Conservation (phyloP, 805 yeast genomes). For the Wickerhamomyces hampshirensis region DNA sequence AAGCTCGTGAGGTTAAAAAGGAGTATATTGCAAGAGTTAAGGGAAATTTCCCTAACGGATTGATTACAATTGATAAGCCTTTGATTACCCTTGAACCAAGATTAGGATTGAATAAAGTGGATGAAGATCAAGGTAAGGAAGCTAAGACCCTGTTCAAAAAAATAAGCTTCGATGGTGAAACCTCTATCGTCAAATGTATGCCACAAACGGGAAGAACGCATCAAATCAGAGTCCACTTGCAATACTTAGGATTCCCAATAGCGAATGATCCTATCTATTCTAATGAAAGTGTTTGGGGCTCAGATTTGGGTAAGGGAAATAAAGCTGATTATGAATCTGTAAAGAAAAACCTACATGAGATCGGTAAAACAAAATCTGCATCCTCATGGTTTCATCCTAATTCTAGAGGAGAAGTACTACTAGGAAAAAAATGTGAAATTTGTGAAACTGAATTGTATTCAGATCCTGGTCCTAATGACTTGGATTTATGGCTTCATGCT, state of each 20-base stretch:
- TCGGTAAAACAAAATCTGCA: slow-evolving; percentile 69
- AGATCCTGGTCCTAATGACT: slow-evolving; percentile 86
- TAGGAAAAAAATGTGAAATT: slow-evolving; percentile 52
- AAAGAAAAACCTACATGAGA: slow-evolving; percentile 43
- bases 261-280: slow-evolving; percentile 92
- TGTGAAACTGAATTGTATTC: slow-evolving; percentile 72
- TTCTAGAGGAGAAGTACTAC: slow-evolving; percentile 57
- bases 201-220: slow-evolving; percentile 95
- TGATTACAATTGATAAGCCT: slow-evolving; percentile 59
- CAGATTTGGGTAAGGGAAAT: slow-evolving; percentile 57
- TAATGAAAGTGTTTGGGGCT: slow-evolving; percentile 77
- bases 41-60: slow-evolving; percentile 75
- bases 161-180: slow-evolving; percentile 24
- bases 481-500: slow-evolving; percentile 91
- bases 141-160: slow-evolving; percentile 63
- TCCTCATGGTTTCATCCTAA: slow-evolving; percentile 21
- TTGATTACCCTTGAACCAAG: slow-evolving; percentile 69
- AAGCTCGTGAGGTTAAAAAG: slow-evolving; percentile 51
- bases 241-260: slow-evolving; percentile 83
- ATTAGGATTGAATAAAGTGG: slow-evolving; percentile 51
- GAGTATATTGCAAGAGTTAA: slow-evolving; percentile 84
- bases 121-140: slow-evolving; percentile 42
- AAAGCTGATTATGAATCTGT: slow-evolving; percentile 46
- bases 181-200: slow-evolving; percentile 73
- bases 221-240: slow-evolving; percentile 91